Conservation (phyloP, 768 basidiomycete species). For the Auriculariales sp. region DNA sequence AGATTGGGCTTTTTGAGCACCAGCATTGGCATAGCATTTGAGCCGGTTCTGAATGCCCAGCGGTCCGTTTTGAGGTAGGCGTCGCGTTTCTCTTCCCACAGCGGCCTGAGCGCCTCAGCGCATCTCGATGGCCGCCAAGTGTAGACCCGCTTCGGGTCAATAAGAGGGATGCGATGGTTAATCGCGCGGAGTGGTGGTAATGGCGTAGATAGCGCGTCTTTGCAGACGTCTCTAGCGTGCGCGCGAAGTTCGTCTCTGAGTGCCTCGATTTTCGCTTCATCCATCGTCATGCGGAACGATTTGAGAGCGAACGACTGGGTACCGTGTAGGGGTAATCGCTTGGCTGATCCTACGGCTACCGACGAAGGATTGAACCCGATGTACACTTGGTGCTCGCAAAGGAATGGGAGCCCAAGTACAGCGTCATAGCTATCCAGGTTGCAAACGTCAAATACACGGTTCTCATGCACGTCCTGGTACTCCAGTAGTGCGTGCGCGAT, state of each 20-base stretch:
- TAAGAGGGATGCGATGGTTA: constrained; percentile 27
- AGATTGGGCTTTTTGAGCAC: constrained; percentile 15
- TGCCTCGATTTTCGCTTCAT: background rate
- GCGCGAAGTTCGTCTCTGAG: constrained; percentile 9
- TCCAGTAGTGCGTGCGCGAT: background rate
- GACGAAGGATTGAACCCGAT: constrained; percentile 16
- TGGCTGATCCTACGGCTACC: constrained; percentile 7
- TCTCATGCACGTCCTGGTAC: background rate
- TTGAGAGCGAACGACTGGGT: background rate
- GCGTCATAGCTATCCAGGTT: background rate
- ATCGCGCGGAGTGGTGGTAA: constrained; percentile 25
- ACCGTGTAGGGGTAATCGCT: background rate
- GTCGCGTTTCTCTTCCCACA: constrained; percentile 17
- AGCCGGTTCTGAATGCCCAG: constrained; percentile 16
- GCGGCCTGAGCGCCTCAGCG: constrained; percentile 14
- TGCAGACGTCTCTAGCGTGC: constrained; percentile 15
- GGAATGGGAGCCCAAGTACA: background rate
- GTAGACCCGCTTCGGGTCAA: constrained; percentile 19
- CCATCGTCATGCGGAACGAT: background rate
- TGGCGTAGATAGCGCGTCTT: constrained; percentile 14
- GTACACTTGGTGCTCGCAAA: constrained; percentile 7
- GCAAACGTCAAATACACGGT: background rate
- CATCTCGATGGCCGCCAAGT: constrained; percentile 19
- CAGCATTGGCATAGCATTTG: constrained; percentile 20
- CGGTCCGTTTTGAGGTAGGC: constrained; percentile 17